These are phyloP conservation scores for Glaciozyma antarctica DNA, from an alignment of 768 basidiomycete species.

Conservation along the genomic window DNA sequence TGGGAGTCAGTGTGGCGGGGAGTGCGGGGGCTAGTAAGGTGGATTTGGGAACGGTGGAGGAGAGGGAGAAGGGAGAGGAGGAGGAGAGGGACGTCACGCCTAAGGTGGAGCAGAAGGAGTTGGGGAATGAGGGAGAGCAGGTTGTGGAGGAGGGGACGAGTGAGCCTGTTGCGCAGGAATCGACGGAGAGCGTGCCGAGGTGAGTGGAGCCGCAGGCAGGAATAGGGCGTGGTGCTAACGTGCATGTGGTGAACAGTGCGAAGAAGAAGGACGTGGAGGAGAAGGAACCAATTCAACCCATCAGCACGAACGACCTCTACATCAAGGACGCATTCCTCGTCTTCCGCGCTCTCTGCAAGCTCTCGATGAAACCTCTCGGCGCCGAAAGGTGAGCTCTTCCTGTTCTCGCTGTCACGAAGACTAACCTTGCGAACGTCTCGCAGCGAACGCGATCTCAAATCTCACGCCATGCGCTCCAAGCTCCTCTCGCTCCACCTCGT, in stretches of 20 bases:
- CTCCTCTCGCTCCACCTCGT: slow-evolving; percentile 88
- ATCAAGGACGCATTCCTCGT: slow-evolving; percentile 97
- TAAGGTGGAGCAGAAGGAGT: neutral
- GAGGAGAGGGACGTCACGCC: neutral
- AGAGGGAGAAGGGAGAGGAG: neutral
- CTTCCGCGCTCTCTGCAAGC: slow-evolving; percentile 89
- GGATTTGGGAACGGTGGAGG: neutral
- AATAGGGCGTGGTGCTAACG: neutral
- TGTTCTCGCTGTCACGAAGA: neutral
- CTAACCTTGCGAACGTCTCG: slow-evolving; percentile 1
- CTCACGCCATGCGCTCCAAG: slow-evolving; percentile 95
- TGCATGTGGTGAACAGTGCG: neutral
- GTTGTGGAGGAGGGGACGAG: neutral
- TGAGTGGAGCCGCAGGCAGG: neutral
- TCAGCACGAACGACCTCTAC: slow-evolving; percentile 66
- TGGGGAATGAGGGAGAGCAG: neutral
- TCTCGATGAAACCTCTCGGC: slow-evolving; percentile 94
- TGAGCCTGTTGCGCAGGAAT: neutral
- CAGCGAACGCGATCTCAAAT: slow-evolving; percentile 90
- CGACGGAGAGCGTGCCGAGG: slow-evolving; percentile 20
- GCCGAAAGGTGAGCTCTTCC: slow-evolving; percentile 65
- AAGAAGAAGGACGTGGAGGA: neutral
- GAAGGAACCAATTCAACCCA: slow-evolving; percentile 3
- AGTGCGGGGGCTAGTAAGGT: neutral
- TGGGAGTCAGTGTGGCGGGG: neutral